These are phyloP conservation scores for Mucuna pruriens DNA, from an alignment of 306 rosid genomes.

Conservation along the genomic window DNA sequence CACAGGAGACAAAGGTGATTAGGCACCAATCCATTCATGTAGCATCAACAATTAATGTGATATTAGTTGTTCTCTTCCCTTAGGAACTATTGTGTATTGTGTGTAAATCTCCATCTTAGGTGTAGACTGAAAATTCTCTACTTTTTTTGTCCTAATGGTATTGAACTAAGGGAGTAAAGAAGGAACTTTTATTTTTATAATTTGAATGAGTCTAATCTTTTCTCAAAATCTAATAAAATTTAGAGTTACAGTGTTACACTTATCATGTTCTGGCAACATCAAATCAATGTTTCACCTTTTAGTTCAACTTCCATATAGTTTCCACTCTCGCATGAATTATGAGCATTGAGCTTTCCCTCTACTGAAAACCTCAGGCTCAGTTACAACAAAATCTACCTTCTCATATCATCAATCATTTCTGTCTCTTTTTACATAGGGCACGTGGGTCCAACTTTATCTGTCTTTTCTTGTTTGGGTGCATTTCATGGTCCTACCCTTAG, in stretches of 20 bases:
- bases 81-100: neutral
- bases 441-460: constrained; percentile 37
- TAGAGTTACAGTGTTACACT: neutral
- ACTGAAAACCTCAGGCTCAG: neutral
- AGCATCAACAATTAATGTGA: neutral
- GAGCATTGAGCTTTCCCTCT: neutral
- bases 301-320: neutral
- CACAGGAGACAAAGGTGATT: neutral
- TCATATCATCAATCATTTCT: constrained; percentile 34
- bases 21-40: neutral
- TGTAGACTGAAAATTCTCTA: neutral
- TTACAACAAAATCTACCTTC: constrained; percentile 33
- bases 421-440: neutral
- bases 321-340: constrained; percentile 11
- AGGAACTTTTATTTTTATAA: neutral
- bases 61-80: neutral
- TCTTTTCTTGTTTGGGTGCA: constrained; percentile 26
- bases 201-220: neutral
- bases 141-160: neutral
- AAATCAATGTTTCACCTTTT: constrained; percentile 23
- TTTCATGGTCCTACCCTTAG: constrained; percentile 32
- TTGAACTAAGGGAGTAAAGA: neutral
- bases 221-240: neutral
- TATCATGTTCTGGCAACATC: neutral
- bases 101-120: neutral